Evolutionary conservation across 495 filamentous ascomycete genomes (phyloP).

Genomic region (Penicillium turbatum): DNA sequence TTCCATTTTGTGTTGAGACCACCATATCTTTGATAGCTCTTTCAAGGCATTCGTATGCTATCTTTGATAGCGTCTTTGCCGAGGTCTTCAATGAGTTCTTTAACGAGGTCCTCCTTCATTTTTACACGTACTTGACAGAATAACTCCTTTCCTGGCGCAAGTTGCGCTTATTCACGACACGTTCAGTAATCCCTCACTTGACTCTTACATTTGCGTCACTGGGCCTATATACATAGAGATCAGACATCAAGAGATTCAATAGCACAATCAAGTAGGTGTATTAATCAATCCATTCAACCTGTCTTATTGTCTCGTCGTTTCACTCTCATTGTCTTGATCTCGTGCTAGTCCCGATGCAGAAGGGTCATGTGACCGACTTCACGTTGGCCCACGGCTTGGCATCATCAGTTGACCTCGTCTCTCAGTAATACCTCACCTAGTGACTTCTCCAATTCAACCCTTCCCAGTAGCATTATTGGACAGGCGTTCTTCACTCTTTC

Average conservation of each 20-base stretch:
- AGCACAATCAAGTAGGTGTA: no score
- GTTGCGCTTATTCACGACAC: neutral
- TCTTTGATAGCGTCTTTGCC: no score
- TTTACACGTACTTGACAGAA: neutral
- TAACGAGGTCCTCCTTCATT: no score
- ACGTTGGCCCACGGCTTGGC: slow-evolving; percentile 40
- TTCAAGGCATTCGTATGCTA: no score
- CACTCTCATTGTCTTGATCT: neutral
- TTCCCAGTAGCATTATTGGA: slow-evolving; percentile 27
- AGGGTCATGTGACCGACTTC: slow-evolving; percentile 32
- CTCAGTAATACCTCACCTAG: slow-evolving; percentile 28
- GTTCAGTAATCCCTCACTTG: slow-evolving; percentile 7
- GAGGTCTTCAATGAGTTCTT: no score
- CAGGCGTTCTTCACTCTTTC: slow-evolving; percentile 22
- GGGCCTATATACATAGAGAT: no score
- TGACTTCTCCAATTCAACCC: slow-evolving; percentile 19
- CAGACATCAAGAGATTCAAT: no score
- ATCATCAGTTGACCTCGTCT: slow-evolving; percentile 32
- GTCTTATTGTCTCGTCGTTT: neutral
- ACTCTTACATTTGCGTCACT: neutral
- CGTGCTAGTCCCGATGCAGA: slow-evolving; percentile 21
- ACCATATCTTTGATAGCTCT: no score
- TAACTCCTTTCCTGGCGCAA: neutral
- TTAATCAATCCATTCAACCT: neutral
- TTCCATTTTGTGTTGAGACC: no score